Evolutionary conservation across 305 asterid species (phyloP).

Genomic region (Fraxinus platypoda): DNA sequence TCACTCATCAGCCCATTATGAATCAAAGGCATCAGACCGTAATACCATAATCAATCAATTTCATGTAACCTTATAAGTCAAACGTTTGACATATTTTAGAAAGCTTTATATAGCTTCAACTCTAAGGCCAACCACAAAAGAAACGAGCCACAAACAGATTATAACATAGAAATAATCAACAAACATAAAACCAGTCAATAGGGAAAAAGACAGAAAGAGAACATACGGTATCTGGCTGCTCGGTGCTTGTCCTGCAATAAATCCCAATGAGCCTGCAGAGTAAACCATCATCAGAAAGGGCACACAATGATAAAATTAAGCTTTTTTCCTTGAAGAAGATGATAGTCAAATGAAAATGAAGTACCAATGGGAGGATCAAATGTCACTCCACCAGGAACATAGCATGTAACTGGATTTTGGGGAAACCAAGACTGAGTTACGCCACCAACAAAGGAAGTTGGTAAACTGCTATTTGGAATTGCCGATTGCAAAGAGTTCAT

Average conservation of each 20-base stretch:
- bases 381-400: conserved; percentile 36
- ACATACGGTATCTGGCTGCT: conserved; percentile 59
- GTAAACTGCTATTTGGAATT: conserved; percentile 52
- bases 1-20: background rate
- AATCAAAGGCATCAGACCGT: background rate
- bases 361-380: conserved; percentile 34
- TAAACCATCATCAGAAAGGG: conserved; percentile 11
- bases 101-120: background rate
- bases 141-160: background rate
- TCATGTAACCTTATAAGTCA: background rate
- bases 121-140: background rate
- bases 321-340: background rate
- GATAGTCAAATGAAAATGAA: conserved; percentile 9
- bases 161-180: background rate
- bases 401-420: conserved; percentile 44
- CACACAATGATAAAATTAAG: background rate
- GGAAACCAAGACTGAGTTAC: conserved; percentile 58
- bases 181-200: background rate
- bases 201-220: background rate
- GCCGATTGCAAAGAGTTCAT: conserved; percentile 74
- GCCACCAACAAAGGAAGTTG: conserved; percentile 47
- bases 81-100: background rate
- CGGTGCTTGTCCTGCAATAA: conserved; percentile 55
- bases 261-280: conserved; percentile 57
- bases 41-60: background rate